Percentiles rank a stretch among this genome's conserved stretches.
Conservation (phyloP, 1,284 basidiomycete species). For the Puccinia coronata region DNA sequence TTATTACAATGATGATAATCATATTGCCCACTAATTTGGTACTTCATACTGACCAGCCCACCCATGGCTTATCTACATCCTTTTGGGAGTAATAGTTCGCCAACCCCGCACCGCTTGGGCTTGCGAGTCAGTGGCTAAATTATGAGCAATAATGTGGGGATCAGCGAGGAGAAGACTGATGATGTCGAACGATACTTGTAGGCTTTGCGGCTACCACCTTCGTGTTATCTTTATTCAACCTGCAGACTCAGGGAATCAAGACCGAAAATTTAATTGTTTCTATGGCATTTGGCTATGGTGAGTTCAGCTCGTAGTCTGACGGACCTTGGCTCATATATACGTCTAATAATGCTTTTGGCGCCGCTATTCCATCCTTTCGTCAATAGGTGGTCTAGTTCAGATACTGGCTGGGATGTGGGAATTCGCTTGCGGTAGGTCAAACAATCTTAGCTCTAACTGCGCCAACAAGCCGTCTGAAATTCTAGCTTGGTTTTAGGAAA, state of each 20-base stretch:
- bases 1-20: neutral
- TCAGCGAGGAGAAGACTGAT: neutral
- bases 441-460: neutral
- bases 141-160: neutral
- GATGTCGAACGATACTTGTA: slow-evolving; percentile 54
- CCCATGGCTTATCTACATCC: neutral
- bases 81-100: slow-evolving; percentile 10
- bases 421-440: slow-evolving; percentile 49
- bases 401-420: slow-evolving; percentile 65
- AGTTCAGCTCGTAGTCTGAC: neutral
- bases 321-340: no score
- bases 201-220: slow-evolving; percentile 64
- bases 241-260: slow-evolving; percentile 59
- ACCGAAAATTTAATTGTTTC: slow-evolving; percentile 75
- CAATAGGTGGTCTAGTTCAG: slow-evolving; percentile 73
- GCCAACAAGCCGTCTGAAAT: neutral
- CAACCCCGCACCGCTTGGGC: slow-evolving; percentile 27
- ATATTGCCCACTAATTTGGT: no score
- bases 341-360: no score
- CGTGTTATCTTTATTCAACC: slow-evolving; percentile 62
- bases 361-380: no score
- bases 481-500: neutral
- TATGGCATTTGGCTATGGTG: slow-evolving; percentile 70
- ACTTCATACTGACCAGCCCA: neutral
- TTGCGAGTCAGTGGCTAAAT: slow-evolving; percentile 12